Evolutionary conservation across 73 alveolate genomes (phyloP).

Genomic region (Uronychia setigera): DNA sequence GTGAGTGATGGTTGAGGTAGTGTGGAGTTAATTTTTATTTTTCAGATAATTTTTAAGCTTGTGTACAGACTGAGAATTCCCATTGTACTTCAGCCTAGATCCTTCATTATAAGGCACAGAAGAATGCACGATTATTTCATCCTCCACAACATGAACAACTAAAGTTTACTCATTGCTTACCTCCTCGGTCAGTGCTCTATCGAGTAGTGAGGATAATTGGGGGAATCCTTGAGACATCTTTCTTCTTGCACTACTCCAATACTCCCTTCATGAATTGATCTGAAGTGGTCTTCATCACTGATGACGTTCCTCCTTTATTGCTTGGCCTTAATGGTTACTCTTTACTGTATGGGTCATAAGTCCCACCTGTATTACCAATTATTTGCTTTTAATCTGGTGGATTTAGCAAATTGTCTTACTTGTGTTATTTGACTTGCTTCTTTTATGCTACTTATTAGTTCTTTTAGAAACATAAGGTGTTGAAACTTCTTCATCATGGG

Average conservation of each 20-base stretch:
- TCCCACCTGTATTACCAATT: neutral
- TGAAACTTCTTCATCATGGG: neutral
- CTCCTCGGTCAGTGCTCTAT: neutral
- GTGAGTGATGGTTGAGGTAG: conserved; percentile 4
- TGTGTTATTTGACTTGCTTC: neutral
- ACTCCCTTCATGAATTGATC: neutral
- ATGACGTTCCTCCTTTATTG: neutral
- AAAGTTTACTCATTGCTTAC: neutral
- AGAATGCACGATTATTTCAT: neutral
- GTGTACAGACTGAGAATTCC: neutral
- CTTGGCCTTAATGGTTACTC: neutral
- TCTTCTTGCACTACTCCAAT: neutral
- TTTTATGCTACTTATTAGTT: neutral
- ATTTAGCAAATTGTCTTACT: neutral
- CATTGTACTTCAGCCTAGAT: neutral
- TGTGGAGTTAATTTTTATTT: conserved; percentile 1
- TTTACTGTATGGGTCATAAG: neutral
- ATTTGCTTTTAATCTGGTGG: neutral
- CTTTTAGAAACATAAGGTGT: neutral
- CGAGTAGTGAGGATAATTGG: neutral
- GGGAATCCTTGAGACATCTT: neutral
- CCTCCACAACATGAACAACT: neutral
- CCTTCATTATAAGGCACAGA: neutral
- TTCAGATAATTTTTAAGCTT: neutral
- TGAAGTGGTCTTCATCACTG: conserved; percentile 1